These are phyloP conservation scores for Plantago major DNA, from an alignment of 257 asterid species.

Conservation along the genomic window DNA sequence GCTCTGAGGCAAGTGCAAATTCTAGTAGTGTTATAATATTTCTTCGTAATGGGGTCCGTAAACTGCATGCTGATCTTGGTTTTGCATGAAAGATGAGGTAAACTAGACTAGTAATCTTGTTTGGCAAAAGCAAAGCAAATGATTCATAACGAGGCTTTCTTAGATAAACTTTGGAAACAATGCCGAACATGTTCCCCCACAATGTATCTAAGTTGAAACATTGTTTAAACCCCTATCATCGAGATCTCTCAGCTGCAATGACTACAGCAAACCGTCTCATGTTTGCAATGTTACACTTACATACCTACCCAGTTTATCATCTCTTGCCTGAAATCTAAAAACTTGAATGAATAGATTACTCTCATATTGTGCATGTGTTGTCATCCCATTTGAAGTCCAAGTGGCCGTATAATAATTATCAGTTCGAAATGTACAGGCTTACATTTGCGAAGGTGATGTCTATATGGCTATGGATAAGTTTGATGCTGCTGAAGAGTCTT, in stretches of 20 bases:
- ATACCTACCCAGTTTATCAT: neutral
- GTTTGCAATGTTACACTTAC: neutral
- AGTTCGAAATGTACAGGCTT: conserved; percentile 42
- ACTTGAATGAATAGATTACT: neutral
- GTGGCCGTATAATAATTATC: conserved; percentile 3
- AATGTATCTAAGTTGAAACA: neutral
- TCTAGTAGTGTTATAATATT: neutral
- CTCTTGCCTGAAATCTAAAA: conserved; percentile 14
- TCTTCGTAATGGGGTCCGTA: neutral
- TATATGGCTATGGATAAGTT: conserved; percentile 57
- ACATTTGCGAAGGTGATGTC: conserved; percentile 77
- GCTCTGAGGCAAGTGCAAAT: conserved; percentile 49
- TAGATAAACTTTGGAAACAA: neutral
- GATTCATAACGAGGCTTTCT: neutral
- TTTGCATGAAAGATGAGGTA: conserved; percentile 12
- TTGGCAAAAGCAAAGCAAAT: conserved; percentile 1
- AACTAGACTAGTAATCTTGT: neutral
- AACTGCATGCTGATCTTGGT: neutral
- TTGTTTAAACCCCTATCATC: neutral
- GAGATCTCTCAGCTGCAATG: conserved; percentile 4
- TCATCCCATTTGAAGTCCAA: conserved; percentile 4
- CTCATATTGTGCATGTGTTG: neutral
- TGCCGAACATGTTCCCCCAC: neutral
- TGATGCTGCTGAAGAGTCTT: conserved; percentile 63
- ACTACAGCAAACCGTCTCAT: neutral